Evolutionary conservation across 2,329 filamentous ascomycete genomes (phyloP).

Genomic region (Leptographium flavum): DNA sequence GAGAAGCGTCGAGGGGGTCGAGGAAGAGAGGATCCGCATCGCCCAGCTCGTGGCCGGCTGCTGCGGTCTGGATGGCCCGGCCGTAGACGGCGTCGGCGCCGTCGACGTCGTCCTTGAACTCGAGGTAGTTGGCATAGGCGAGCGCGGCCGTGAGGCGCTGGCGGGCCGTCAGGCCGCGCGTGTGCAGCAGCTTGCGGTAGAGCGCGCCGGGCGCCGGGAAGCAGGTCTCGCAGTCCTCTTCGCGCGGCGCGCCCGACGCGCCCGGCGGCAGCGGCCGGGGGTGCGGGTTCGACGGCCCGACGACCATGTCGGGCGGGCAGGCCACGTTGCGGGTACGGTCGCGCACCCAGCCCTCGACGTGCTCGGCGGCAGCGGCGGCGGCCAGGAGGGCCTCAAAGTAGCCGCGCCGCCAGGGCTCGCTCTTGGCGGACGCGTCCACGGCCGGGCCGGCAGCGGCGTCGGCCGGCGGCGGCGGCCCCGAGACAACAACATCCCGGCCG

Average conservation of each 20-base stretch:
- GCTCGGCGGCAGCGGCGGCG: conserved; percentile 61
- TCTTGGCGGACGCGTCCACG: conserved; percentile 59
- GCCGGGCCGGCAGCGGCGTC: conserved; percentile 13
- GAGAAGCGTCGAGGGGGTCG: background rate
- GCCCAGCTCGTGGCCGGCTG: conserved; percentile 1
- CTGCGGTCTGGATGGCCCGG: conserved; percentile 6
- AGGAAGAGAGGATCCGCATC: background rate
- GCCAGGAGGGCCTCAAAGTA: conserved; percentile 77
- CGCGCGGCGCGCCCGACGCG: conserved; percentile 47
- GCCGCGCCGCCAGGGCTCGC: conserved; percentile 70
- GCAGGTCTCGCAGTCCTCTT: conserved; percentile 60
- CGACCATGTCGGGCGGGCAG: conserved; percentile 59
- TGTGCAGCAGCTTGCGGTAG: conserved; percentile 72
- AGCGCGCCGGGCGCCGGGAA: conserved; percentile 59
- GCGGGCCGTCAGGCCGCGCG: conserved; percentile 60
- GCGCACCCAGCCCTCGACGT: conserved; percentile 64
- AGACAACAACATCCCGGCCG: conserved; percentile 33
- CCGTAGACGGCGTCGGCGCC: conserved; percentile 8
- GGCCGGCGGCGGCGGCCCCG: background rate
- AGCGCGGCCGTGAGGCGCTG: conserved; percentile 73
- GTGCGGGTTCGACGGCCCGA: conserved; percentile 71
- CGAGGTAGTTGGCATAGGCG: conserved; percentile 72
- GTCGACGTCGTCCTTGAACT: conserved; percentile 46
- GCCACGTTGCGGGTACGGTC: conserved; percentile 53
- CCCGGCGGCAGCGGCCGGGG: conserved; percentile 59